Conservation (phyloP, 371 early-diverging fungal genomes). For the Mucor velutinosus region DNA sequence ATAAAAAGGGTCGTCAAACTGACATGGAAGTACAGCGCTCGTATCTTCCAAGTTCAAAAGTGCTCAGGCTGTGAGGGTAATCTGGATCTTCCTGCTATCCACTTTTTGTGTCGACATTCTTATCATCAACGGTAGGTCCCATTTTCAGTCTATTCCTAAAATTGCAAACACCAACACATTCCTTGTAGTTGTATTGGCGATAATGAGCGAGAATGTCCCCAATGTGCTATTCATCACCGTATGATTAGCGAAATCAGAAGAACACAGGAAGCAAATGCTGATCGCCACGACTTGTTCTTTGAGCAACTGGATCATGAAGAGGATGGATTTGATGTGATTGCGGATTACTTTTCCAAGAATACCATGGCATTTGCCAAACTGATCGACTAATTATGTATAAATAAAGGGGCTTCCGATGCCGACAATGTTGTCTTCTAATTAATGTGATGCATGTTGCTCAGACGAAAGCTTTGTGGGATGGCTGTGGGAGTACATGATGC, state of each 20-base stretch:
- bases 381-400: slow-evolving; percentile 50
- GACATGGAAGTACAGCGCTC: slow-evolving; percentile 40
- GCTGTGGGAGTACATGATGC: no score
- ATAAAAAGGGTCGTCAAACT: background rate
- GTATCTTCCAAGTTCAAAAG: slow-evolving; percentile 88
- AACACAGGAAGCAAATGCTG: slow-evolving; percentile 75
- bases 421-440: background rate
- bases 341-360: slow-evolving; percentile 87
- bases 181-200: slow-evolving; percentile 66
- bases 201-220: slow-evolving; percentile 82
- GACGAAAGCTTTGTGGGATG: no score
- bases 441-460: no score
- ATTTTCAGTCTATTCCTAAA: no score
- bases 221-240: slow-evolving; percentile 84
- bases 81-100: slow-evolving; percentile 88
- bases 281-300: slow-evolving; percentile 79
- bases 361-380: slow-evolving; percentile 80
- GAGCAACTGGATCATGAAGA: slow-evolving; percentile 77
- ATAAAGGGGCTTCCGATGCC: background rate
- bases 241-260: slow-evolving; percentile 79
- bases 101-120: slow-evolving; percentile 92
- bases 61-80: slow-evolving; percentile 82
- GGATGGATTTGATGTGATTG: slow-evolving; percentile 85
- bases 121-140: slow-evolving; percentile 80
- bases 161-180: background rate